phyloP scores from a whole-genome alignment of 768 basidiomycete genomes.

The Podaxis rugospora region DNA sequence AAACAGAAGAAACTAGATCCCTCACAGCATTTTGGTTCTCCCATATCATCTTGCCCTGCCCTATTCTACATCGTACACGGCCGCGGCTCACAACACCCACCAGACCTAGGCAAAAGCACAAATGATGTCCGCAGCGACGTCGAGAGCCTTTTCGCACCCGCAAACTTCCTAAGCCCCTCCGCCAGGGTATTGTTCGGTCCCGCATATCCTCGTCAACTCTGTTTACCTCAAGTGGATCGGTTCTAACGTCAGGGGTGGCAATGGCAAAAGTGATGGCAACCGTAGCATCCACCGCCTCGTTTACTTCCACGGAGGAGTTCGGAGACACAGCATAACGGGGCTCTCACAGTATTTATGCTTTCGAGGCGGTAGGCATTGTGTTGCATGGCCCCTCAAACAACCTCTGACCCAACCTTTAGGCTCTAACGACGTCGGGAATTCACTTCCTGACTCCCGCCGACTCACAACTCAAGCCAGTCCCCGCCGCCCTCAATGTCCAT shows the following conservation, averaged over 20 bases:
- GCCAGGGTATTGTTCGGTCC: not conserved
- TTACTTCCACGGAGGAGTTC: not conserved
- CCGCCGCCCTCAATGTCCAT: not conserved
- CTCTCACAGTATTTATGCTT: not conserved
- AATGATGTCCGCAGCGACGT: not conserved
- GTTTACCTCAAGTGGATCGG: not conserved
- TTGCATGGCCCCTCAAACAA: not conserved
- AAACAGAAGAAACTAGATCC: not conserved
- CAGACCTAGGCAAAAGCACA: not conserved
- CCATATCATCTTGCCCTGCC: not conserved
- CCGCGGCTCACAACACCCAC: not conserved
- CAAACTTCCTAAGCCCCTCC: not conserved
- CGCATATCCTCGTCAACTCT: not conserved
- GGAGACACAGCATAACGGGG: not conserved
- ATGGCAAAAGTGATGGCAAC: not conserved
- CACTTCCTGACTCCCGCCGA: not conserved
- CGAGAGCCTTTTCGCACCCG: not conserved
- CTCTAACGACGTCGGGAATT: not conserved
- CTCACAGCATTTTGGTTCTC: not conserved
- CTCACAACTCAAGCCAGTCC: not conserved
- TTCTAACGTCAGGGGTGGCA: not conserved
- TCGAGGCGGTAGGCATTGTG: not conserved
- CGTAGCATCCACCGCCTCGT: not conserved
- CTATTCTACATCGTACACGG: not conserved
- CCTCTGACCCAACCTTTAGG: not conserved